Evolutionary conservation across 1,139 yeast species (phyloP).

Genomic region (Debaryomyces udenii): DNA sequence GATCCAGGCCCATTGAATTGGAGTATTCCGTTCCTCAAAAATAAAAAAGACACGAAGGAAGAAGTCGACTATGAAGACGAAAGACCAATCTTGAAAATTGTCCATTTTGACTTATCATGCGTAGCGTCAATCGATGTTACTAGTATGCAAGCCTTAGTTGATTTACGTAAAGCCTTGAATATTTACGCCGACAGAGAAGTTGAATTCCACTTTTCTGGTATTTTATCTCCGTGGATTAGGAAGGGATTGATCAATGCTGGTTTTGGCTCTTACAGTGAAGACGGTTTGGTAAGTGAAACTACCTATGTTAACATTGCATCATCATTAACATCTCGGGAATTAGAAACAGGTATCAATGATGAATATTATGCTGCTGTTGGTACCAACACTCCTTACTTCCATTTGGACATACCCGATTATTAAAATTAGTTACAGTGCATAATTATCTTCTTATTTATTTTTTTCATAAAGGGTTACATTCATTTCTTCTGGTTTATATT

Average conservation of each 20-base stretch:
- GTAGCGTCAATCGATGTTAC: constrained; percentile 80
- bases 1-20: constrained; percentile 72
- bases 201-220: constrained; percentile 87
- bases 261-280: constrained; percentile 65
- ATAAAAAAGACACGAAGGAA: constrained; percentile 14
- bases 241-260: constrained; percentile 77
- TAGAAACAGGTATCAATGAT: constrained; percentile 34
- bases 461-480: neutral
- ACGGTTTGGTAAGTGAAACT: constrained; percentile 42
- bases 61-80: constrained; percentile 34
- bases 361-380: constrained; percentile 60
- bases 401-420: constrained; percentile 82
- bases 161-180: constrained; percentile 71
- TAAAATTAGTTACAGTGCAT: constrained; percentile 20
- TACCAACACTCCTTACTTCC: constrained; percentile 84
- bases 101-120: constrained; percentile 80
- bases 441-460: too few relatives aligned
- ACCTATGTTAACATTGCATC: constrained; percentile 46
- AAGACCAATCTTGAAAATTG: constrained; percentile 68
- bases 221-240: constrained; percentile 84
- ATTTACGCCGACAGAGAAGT: constrained; percentile 81
- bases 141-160: constrained; percentile 76
- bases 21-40: constrained; percentile 36
- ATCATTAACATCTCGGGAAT: constrained; percentile 30
- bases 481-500: neutral